Evolutionary conservation across 208 protist species (phyloP), one percentile per base, ranked within the genome.

Genomic region (Leishmania lainsoni): DNA sequence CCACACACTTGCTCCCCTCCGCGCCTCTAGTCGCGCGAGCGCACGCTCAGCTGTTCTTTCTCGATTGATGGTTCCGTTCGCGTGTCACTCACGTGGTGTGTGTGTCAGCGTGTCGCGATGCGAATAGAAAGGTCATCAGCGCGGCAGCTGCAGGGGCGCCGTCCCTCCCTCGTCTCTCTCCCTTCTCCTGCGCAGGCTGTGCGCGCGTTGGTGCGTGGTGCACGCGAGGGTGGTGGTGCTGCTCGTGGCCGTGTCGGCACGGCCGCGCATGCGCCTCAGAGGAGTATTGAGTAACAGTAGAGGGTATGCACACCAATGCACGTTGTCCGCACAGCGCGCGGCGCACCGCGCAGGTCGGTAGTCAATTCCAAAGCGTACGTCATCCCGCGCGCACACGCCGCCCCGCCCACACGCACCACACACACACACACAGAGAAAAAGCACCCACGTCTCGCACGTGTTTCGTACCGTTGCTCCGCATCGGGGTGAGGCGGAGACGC

Each of bases 21-120:
- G 29, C 71, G 58, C 78, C 6, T 5, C 68, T 1, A 9, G 10
- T 17, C 54, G n/a, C 70, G 5, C 56, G 12, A 45, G 59, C 79
- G 59, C 79, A 48, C 83, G 58, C 83, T 76, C 74, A 92, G 91
- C 45, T 97, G 72, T 42, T 89, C 85, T 49, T 80, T n/a, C 85
- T 98, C 94, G 68, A 96, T 78, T 66, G 96, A 76, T 59, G 86
- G 82, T 93, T 97, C 51, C 88, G 52, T 84, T 84, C 80, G 80
- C 80, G 26, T 84, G 79, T 74, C 94, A 93, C 51, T 97, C 81
- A 87, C 94, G 88, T 35, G 86, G 49, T 56, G 81, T 73, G 69
- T 87, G 29, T 81, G n/a, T n/a, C 85, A 81, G 63, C 91, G 80
- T 81, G 72, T 78, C 74, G 78, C 69, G 58, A 93, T 81, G 74